A percentile compares a stretch with the other conserved stretches of the same genome.
These are phyloP conservation scores for Pseudohalonectria lignicola DNA, from an alignment of 2,329 filamentous ascomycete species.

Conservation along the genomic window DNA sequence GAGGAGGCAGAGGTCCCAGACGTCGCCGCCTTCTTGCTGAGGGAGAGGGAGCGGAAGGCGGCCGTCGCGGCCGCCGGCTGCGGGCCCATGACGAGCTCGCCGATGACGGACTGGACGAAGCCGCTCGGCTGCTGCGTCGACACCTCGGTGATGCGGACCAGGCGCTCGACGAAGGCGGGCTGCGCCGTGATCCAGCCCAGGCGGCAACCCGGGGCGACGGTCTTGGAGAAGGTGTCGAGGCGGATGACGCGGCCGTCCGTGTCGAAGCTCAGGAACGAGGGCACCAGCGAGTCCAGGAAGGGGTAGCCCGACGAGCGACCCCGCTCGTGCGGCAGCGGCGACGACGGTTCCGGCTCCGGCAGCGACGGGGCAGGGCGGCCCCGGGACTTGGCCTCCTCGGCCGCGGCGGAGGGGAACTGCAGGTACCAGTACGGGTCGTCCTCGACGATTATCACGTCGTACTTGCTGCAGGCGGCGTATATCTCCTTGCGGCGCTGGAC, in stretches of 20 bases:
- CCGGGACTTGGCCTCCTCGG: slow-evolving; percentile 37
- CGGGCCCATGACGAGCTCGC: slow-evolving; percentile 65
- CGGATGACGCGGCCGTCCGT: slow-evolving; percentile 79
- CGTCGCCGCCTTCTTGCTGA: slow-evolving; percentile 32
- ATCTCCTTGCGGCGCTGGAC: slow-evolving; percentile 65
- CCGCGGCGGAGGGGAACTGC: slow-evolving; percentile 66
- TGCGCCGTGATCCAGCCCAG: slow-evolving; percentile 87
- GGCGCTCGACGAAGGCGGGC: slow-evolving; percentile 62
- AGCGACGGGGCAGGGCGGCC: slow-evolving; percentile 20
- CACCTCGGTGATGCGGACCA: slow-evolving; percentile 52
- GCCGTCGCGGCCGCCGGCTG: slow-evolving; percentile 33
- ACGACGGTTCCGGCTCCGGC: slow-evolving; percentile 19
- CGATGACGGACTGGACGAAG: slow-evolving; percentile 77
- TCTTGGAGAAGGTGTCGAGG: slow-evolving; percentile 91
- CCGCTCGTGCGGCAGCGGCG: slow-evolving; percentile 15
- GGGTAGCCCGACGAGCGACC: slow-evolving; percentile 48
- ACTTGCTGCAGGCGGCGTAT: slow-evolving; percentile 70
- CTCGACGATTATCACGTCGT: slow-evolving; percentile 84
- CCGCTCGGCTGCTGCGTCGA: slow-evolving; percentile 78
- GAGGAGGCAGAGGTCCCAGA: no score
- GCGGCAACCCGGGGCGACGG: slow-evolving; percentile 78
- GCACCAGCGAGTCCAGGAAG: slow-evolving; percentile 74
- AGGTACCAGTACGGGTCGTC: slow-evolving; percentile 96
- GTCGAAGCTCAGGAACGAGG: slow-evolving; percentile 74
- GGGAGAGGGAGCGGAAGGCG: slow-evolving; percentile 27